Evolutionary conservation across 1,139 yeast genomes (phyloP).

Genomic region (Saccharomyces hybrid): DNA sequence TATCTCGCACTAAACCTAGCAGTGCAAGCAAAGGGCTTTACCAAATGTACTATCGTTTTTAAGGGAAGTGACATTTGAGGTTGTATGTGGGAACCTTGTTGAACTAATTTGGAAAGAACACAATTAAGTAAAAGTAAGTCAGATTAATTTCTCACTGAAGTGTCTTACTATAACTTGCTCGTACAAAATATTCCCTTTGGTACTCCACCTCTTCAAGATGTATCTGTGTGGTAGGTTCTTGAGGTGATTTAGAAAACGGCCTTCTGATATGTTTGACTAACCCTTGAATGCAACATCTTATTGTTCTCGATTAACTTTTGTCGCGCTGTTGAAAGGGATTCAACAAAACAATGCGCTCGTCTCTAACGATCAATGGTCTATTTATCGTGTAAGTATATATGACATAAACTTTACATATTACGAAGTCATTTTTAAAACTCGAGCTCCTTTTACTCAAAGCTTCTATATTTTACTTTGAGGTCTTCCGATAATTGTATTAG

Average conservation of each 20-base stretch:
- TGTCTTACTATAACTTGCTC: background rate
- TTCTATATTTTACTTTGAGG: background rate
- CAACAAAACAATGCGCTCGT: background rate
- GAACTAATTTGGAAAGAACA: background rate
- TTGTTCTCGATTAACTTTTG: background rate
- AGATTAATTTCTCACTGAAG: background rate
- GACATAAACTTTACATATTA: background rate
- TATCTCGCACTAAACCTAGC: slow-evolving; percentile 67
- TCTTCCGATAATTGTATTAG: background rate
- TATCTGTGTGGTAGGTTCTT: background rate
- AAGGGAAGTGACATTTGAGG: background rate
- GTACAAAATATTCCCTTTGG: background rate
- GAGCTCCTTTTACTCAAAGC: background rate
- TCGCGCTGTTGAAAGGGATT: background rate
- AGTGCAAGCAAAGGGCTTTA: slow-evolving; percentile 35
- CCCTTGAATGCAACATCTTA: background rate
- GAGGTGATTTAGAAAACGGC: background rate
- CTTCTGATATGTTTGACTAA: background rate
- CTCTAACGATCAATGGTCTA: background rate
- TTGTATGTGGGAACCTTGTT: background rate
- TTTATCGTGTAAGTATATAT: background rate
- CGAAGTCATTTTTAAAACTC: background rate
- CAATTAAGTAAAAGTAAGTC: background rate
- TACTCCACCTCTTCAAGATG: background rate
- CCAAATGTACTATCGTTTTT: slow-evolving; percentile 11